Percentiles rank a stretch among this genome's conserved stretches.
phyloP scores from a whole-genome alignment of 257 asterid species.

The Solanum etuberosum region DNA sequence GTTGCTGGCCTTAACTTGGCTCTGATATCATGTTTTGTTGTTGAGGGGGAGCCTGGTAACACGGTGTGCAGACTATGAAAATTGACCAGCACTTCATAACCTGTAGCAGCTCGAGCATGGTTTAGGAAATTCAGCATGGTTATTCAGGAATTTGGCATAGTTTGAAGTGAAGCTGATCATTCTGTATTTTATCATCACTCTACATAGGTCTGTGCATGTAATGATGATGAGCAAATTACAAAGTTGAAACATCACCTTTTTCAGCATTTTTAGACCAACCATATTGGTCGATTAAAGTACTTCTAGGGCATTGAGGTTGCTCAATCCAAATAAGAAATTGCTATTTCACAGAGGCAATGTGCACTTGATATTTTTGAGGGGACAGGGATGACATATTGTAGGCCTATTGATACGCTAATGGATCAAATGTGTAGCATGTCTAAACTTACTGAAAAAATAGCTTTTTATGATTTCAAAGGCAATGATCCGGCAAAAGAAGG shows the following conservation, averaged over 20 bases:
- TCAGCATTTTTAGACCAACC: background rate
- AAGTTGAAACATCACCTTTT: background rate
- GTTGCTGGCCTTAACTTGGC: background rate
- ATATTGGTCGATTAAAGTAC: background rate
- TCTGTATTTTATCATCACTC: background rate
- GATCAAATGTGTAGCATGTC: background rate
- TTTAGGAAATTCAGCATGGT: background rate
- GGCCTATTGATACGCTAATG: background rate
- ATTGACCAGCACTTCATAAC: background rate
- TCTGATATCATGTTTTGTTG: background rate
- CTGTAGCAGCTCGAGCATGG: background rate
- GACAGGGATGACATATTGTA: background rate
- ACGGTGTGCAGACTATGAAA: background rate
- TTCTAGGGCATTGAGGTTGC: background rate
- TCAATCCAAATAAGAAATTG: background rate
- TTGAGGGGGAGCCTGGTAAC: background rate
- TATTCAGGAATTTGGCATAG: background rate
- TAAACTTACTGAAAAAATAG: background rate
- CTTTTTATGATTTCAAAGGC: background rate
- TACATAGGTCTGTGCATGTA: background rate
- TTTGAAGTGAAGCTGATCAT: background rate
- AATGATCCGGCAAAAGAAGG: background rate
- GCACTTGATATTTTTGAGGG: background rate
- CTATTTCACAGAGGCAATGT: background rate
- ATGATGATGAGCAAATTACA: background rate